Evolutionary conservation across 805 yeast species (phyloP).

Genomic region (Wickerhamiella sorbophila): DNA sequence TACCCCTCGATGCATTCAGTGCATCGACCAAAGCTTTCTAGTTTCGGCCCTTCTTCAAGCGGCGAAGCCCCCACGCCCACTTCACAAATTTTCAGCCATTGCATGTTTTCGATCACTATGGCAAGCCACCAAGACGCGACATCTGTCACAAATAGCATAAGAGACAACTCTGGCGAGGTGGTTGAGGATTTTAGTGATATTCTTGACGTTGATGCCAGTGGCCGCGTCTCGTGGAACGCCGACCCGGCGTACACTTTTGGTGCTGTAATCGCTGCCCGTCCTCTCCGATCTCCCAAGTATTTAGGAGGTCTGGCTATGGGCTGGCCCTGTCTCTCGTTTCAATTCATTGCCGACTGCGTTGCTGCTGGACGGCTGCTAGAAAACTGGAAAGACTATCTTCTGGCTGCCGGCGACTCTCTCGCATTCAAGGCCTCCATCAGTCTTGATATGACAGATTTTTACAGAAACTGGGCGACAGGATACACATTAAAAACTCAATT

Average conservation of each 20-base stretch:
- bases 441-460: constrained; percentile 16
- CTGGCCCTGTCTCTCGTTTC: constrained; percentile 66
- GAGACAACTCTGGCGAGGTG: background rate
- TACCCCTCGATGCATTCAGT: background rate
- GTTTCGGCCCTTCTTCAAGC: background rate
- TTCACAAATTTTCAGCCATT: constrained; percentile 1
- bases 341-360: constrained; percentile 40
- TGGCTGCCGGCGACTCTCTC: constrained; percentile 61
- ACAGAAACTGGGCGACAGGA: constrained; percentile 13
- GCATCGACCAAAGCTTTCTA: background rate
- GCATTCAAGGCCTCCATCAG: constrained; percentile 24
- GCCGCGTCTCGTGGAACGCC: background rate
- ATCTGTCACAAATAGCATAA: background rate
- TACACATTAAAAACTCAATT: constrained; percentile 18
- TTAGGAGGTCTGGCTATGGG: constrained; percentile 64
- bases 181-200: background rate
- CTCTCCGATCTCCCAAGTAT: constrained; percentile 58
- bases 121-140: background rate
- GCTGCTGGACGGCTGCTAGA: constrained; percentile 20
- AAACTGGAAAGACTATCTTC: constrained; percentile 38
- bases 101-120: constrained; percentile 3
- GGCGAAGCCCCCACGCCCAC: too few relatives aligned
- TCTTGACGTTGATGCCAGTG: background rate
- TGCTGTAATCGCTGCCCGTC: constrained; percentile 46
- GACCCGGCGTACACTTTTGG: constrained; percentile 34